These are phyloP conservation scores for Forsythia suspensa DNA, from an alignment of 257 asterid species.

Conservation along the genomic window DNA sequence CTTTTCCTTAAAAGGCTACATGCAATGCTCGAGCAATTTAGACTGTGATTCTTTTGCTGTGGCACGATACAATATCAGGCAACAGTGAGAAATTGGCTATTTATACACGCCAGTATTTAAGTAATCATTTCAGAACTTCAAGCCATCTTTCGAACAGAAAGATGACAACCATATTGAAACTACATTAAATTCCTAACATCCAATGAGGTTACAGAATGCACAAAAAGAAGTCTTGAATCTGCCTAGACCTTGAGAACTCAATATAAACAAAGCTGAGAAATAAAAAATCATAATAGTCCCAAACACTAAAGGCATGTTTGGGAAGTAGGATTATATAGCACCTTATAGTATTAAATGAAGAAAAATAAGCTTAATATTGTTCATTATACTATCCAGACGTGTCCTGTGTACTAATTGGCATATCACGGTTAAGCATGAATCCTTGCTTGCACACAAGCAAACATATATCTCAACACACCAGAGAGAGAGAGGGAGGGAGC, in stretches of 20 bases:
- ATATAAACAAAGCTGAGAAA: neutral
- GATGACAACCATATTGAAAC: neutral
- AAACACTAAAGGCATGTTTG: neutral
- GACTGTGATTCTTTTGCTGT: neutral
- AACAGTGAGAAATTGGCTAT: neutral
- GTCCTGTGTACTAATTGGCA: neutral
- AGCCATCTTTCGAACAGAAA: neutral
- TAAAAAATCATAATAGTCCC: neutral
- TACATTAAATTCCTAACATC: neutral
- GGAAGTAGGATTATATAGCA: neutral
- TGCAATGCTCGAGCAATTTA: neutral
- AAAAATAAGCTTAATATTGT: neutral
- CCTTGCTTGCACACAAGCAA: neutral
- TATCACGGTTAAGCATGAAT: neutral
- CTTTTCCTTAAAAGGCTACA: neutral
- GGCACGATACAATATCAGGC: neutral
- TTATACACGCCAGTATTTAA: neutral
- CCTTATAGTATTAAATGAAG: neutral
- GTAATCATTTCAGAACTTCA: neutral
- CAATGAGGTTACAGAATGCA: neutral
- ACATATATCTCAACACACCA: neutral
- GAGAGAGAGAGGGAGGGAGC: constrained; percentile 22
- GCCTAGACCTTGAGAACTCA: neutral
- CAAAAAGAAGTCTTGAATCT: neutral
- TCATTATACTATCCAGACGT: neutral